Conservation (phyloP, 1,139 yeast genomes). For the Yamadazyma dushanensis region DNA sequence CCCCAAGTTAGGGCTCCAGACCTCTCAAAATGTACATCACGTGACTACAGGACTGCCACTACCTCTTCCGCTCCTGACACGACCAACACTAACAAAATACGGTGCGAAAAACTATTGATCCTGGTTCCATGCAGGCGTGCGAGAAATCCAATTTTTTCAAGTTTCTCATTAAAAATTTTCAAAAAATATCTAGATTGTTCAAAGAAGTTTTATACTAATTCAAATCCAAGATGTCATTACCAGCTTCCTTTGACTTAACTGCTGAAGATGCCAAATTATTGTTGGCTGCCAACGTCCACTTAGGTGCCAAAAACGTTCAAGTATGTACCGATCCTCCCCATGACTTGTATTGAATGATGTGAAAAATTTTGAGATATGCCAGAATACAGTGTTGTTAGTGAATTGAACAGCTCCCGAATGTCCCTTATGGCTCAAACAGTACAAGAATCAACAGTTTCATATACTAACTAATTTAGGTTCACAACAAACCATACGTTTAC, state of each 20-base stretch:
- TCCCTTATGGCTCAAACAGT: background rate
- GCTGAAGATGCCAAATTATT: conserved; percentile 99
- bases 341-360: conserved; percentile 1
- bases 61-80: background rate
- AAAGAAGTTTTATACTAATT: conserved; percentile 8
- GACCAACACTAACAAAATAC: background rate
- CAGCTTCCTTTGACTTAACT: conserved; percentile 89
- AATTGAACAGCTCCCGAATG: background rate
- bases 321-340: conserved; percentile 47
- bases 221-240: conserved; percentile 63
- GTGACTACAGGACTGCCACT: conserved; percentile 3
- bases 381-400: too few relatives aligned
- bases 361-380: conserved; percentile 1
- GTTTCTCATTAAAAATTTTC: conserved; percentile 17
- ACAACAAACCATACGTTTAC: conserved; percentile 99
- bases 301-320: conserved; percentile 99
- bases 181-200: conserved; percentile 9
- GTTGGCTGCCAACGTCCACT: conserved; percentile 99
- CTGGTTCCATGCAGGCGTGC: conserved; percentile 1
- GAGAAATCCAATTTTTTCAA: conserved; percentile 3
- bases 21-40: conserved; percentile 1
- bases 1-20: conserved; percentile 2
- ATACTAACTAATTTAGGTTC: conserved; percentile 54
- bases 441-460: background rate
- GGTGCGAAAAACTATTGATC: background rate